Percentiles rank a stretch among this genome's conserved stretches.
phyloP scores from a whole-genome alignment of 2,329 filamentous ascomycete genomes.

The Biscogniauxia sp. region DNA sequence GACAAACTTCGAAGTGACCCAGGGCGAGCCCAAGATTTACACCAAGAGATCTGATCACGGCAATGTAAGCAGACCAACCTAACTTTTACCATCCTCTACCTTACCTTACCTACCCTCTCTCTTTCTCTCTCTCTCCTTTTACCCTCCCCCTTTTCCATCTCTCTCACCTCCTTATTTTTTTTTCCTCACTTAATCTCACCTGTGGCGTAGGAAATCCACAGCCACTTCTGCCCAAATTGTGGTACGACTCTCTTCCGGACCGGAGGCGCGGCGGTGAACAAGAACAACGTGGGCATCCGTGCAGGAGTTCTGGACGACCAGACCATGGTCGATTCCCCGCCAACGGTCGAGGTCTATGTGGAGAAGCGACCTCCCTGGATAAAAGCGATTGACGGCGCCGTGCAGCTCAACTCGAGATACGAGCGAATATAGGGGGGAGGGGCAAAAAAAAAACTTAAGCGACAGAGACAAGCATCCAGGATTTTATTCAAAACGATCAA shows the following conservation, averaged over 20 bases:
- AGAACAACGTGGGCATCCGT: slow-evolving; percentile 7
- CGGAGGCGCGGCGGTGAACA: slow-evolving; percentile 1
- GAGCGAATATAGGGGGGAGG: not conserved
- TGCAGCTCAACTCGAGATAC: slow-evolving; percentile 11
- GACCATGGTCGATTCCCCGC: slow-evolving; percentile 5
- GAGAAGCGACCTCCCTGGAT: slow-evolving; percentile 13
- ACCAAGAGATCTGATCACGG: slow-evolving; percentile 12
- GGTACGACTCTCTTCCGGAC: slow-evolving; percentile 9
- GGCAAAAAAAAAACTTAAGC: not conserved
- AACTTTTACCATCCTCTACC: not conserved
- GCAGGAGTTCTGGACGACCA: slow-evolving; percentile 14
- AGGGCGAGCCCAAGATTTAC: slow-evolving; percentile 10
- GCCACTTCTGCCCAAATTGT: slow-evolving; percentile 11
- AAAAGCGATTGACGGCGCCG: slow-evolving; percentile 9
- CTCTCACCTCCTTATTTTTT: not conserved
- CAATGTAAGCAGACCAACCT: slow-evolving; percentile 2
- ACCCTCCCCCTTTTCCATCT: too few species aligned
- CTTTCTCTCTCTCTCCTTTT: not conserved
- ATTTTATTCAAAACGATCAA: not conserved
- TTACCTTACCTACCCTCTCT: too few species aligned
- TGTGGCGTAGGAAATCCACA: slow-evolving; percentile 8
- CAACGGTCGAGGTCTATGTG: slow-evolving; percentile 11
- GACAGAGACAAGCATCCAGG: not conserved
- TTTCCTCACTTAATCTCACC: not conserved
- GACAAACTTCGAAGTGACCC: slow-evolving; percentile 6